These are phyloP conservation scores for Pichia sp. DNA, from an alignment of 1,139 yeast species.

Conservation along the genomic window DNA sequence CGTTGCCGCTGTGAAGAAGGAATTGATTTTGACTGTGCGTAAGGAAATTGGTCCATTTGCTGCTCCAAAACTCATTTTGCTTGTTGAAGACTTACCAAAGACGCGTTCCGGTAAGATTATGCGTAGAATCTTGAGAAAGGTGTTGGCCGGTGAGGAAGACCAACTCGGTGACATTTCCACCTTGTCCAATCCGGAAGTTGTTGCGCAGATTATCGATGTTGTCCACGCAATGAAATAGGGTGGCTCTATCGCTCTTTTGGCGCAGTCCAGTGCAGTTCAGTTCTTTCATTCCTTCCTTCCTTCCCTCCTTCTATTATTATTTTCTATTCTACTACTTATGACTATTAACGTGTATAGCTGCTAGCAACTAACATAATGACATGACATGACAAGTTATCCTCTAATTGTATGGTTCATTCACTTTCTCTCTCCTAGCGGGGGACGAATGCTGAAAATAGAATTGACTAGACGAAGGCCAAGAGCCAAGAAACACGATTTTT, in stretches of 20 bases:
- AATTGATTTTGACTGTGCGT: slow-evolving; percentile 63
- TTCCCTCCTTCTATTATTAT: background rate
- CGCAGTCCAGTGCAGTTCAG: too few species aligned
- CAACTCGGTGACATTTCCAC: slow-evolving; percentile 77
- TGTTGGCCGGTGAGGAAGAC: slow-evolving; percentile 72
- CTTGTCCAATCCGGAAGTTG: slow-evolving; percentile 65
- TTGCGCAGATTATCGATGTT: slow-evolving; percentile 54
- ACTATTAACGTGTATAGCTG: too few species aligned
- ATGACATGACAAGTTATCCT: too few species aligned
- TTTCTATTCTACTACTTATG: too few species aligned
- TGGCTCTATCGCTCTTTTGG: too few species aligned
- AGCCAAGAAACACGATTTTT: too few species aligned
- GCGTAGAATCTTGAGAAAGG: slow-evolving; percentile 77
- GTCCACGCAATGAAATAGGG: slow-evolving; percentile 21
- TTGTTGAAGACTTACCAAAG: slow-evolving; percentile 75
- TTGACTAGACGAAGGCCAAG: too few species aligned
- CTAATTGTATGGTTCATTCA: too few species aligned
- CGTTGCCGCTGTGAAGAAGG: slow-evolving; percentile 47
- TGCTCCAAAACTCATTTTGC: slow-evolving; percentile 64
- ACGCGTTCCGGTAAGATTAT: slow-evolving; percentile 79
- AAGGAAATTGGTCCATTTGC: slow-evolving; percentile 83
- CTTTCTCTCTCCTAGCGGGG: too few species aligned
- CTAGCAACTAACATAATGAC: too few species aligned
- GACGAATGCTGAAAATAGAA: too few species aligned
- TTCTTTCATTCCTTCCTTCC: too few species aligned